phyloP scores from a whole-genome alignment of 441 rosid genomes.

The Cnidoscolus chayamansa region DNA sequence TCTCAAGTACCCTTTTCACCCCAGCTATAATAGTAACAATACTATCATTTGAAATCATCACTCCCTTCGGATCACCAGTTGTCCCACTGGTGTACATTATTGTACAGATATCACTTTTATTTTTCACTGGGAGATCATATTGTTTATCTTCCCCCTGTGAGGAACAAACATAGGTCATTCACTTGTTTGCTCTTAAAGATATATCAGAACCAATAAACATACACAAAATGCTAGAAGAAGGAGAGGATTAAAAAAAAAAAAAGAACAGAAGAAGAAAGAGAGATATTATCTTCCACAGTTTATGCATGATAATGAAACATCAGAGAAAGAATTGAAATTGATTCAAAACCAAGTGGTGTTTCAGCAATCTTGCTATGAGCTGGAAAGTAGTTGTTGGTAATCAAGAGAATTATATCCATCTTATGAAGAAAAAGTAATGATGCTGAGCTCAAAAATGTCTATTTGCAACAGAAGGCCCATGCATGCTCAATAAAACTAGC shows the following conservation, averaged over 20 bases:
- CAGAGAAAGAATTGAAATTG: neutral
- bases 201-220: neutral
- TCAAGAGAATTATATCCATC: slow-evolving; percentile 7
- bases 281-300: neutral
- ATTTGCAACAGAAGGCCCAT: slow-evolving; percentile 4
- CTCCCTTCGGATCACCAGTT: slow-evolving; percentile 98
- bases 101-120: slow-evolving; percentile 75
- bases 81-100: slow-evolving; percentile 99
- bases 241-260: neutral
- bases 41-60: slow-evolving; percentile 80
- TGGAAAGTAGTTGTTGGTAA: slow-evolving; percentile 4
- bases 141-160: slow-evolving; percentile 64
- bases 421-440: neutral
- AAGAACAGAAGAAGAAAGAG: neutral
- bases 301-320: neutral
- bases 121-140: slow-evolving; percentile 69
- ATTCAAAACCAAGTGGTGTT: neutral
- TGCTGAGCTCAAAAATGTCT: neutral
- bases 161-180: slow-evolving; percentile 11
- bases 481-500: slow-evolving; percentile 4
- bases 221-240: neutral
- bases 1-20: slow-evolving; percentile 49
- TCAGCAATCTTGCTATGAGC: neutral
- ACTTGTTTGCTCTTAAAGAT: neutral
- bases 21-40: slow-evolving; percentile 76